Base-by-base conservation (phyloP, 306 rosid genomes). In the Trifolium repens region DNA sequence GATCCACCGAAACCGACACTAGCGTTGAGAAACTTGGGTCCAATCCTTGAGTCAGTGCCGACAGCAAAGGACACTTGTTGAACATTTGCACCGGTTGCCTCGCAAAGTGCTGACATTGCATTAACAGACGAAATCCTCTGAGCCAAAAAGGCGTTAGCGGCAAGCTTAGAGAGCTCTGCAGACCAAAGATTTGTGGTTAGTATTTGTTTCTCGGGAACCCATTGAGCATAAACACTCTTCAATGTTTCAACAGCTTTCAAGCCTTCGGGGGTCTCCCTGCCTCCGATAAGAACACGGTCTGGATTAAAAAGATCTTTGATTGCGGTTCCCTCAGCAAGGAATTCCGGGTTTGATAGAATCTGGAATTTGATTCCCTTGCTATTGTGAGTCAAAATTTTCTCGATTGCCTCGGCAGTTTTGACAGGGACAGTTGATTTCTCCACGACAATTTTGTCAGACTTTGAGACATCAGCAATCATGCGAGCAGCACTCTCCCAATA, bases 401-500 rank as follows among this genome's bases (percentile, higher is more conserved):
- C 97, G 8, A 94, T 94, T 12, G 98, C 98, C 85, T 94, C 98
- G 0, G 98, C 97, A 44, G 98, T 94, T 86, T 94, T 94, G 79
- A 94, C 98, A 0, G 98, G 98, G 89, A 94, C 98, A 13, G 98
- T 94, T 3, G 98, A 94, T 86, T 94, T 94, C 88, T 94, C 98
- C 0, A 94, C 98, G 1, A 94, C 98, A 24, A 94, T 94, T 82
- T 94, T 94, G 88, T 90, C 92, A 14, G 98, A 90, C 67, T 90
- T 89, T 16, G 98, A 94, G 52, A 94, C 98, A 74, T 92, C 97
- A 19, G 98, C 98, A 78, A 94, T 94, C 98, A 94, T 94, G 22
- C 98, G 96, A 68, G 98, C 98, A 0, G 98, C 98, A 14, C 98
- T 94, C 83, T 94, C 98, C 98, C 98, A 94, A 17, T 94, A 94